Conservation (phyloP, 179 eudicot species). For the Spergularia azorica region DNA sequence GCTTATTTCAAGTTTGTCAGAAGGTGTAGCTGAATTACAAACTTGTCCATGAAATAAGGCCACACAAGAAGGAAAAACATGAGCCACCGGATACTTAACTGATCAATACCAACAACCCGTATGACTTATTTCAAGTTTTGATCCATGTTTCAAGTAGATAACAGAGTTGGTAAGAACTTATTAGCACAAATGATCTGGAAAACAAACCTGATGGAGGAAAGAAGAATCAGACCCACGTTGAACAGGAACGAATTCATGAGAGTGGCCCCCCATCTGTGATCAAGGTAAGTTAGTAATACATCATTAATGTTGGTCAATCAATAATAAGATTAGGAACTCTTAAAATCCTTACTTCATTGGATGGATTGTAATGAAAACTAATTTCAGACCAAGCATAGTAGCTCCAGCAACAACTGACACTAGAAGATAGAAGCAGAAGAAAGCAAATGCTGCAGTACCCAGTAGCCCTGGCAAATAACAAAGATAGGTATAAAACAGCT, state of each 20-base stretch:
- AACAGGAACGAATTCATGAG: conserved; percentile 98
- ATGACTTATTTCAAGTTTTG: background rate
- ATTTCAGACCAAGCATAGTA: conserved; percentile 88
- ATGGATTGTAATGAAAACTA: conserved; percentile 94
- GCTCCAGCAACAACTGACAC: conserved; percentile 96
- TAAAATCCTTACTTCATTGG: conserved; percentile 84
- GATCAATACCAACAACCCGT: background rate
- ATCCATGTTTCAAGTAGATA: background rate
- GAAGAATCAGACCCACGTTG: conserved; percentile 95
- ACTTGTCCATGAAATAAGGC: background rate
- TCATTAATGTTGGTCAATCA: conserved; percentile 1
- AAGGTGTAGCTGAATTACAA: background rate
- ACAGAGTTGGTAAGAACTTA: background rate
- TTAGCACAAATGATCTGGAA: background rate
- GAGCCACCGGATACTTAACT: background rate
- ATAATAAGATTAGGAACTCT: background rate
- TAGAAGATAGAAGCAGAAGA: conserved; percentile 98
- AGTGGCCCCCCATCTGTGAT: conserved; percentile 96
- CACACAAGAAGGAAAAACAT: background rate
- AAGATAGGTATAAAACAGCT: conserved; percentile 20
- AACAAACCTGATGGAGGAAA: conserved; percentile 91
- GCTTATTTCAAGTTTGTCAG: no score
- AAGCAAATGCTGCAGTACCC: conserved; percentile 98
- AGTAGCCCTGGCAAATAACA: conserved; percentile 68
- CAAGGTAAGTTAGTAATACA: conserved; percentile 24